These are phyloP conservation scores for Bolboschoenoplectus hybrid DNA, from an alignment of 202 grass and related monocot genomes.

Conservation along the genomic window DNA sequence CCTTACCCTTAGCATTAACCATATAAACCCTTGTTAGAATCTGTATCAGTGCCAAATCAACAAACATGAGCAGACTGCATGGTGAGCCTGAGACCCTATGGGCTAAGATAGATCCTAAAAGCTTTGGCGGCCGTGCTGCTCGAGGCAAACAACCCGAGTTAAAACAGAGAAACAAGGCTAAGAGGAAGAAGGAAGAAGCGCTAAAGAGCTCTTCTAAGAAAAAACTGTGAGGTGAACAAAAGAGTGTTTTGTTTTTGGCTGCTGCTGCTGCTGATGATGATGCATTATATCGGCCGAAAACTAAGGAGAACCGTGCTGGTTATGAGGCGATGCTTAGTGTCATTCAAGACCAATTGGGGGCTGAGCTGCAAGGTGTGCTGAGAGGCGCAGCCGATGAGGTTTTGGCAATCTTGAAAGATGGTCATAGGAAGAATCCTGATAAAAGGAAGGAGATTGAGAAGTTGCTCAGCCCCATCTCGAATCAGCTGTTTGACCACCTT, in stretches of 20 bases:
- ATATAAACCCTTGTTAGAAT: too few species aligned
- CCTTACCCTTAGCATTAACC: too few species aligned
- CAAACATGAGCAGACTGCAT: too few species aligned
- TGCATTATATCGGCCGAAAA: slow-evolving; percentile 71
- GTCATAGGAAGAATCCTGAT: slow-evolving; percentile 66
- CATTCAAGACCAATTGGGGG: slow-evolving; percentile 75
- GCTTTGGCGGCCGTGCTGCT: too few species aligned
- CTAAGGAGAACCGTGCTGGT: slow-evolving; percentile 85
- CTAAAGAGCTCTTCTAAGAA: slow-evolving; percentile 54
- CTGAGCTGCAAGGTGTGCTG: slow-evolving; percentile 69
- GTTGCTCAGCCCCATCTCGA: slow-evolving; percentile 64
- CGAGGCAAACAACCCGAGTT: slow-evolving; percentile 16
- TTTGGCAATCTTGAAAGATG: slow-evolving; percentile 66
- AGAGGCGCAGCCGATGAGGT: slow-evolving; percentile 69
- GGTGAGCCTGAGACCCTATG: too few species aligned
- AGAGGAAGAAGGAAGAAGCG: slow-evolving; percentile 64
- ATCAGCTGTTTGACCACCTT: slow-evolving; percentile 77
- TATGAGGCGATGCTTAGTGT: slow-evolving; percentile 83
- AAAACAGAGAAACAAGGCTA: slow-evolving; percentile 71
- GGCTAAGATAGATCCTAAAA: too few species aligned
- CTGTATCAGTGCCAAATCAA: too few species aligned
- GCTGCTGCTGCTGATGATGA: slow-evolving; percentile 75
- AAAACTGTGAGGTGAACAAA: slow-evolving; percentile 49
- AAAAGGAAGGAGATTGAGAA: slow-evolving; percentile 93
- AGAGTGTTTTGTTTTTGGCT: slow-evolving; percentile 63